Conservation (phyloP, 805 yeast species). For the Wickerhamiella slavikovae region DNA sequence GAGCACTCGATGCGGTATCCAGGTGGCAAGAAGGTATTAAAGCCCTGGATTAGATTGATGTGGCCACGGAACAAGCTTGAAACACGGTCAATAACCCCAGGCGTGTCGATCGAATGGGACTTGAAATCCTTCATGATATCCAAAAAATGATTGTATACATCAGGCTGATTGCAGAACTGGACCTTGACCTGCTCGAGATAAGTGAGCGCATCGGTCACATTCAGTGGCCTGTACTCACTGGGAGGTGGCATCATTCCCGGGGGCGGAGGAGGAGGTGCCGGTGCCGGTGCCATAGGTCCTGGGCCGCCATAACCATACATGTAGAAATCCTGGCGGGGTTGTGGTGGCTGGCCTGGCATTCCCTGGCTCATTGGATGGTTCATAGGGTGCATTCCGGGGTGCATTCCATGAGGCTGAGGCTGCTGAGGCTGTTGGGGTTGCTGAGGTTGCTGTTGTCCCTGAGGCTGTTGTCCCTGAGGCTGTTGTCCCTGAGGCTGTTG, state of each 20-base stretch:
- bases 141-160: slow-evolving; percentile 83
- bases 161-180: slow-evolving; percentile 82
- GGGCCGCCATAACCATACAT: slow-evolving; percentile 4
- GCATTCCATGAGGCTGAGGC: slow-evolving; percentile 1
- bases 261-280: slow-evolving; percentile 11
- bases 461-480: slow-evolving; percentile 1
- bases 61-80: slow-evolving; percentile 81
- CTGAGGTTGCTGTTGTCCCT: neutral
- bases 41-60: slow-evolving; percentile 83
- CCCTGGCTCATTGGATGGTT: neutral
- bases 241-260: slow-evolving; percentile 10
- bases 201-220: slow-evolving; percentile 88
- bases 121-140: slow-evolving; percentile 99
- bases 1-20: slow-evolving; percentile 90
- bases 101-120: slow-evolving; percentile 88
- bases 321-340: slow-evolving; percentile 1
- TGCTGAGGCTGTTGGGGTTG: slow-evolving; percentile 1
- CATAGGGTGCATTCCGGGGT: no score
- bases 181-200: slow-evolving; percentile 90
- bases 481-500: slow-evolving; percentile 4
- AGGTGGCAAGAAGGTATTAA: slow-evolving; percentile 91
- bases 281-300: slow-evolving; percentile 2
- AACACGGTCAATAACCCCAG: slow-evolving; percentile 94
- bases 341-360: neutral
- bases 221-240: slow-evolving; percentile 36